Evolutionary conservation across 2,329 filamentous ascomycete species (phyloP), one percentile per base, ranked within the genome.

Genomic region (Microsporum ferrugineum): DNA sequence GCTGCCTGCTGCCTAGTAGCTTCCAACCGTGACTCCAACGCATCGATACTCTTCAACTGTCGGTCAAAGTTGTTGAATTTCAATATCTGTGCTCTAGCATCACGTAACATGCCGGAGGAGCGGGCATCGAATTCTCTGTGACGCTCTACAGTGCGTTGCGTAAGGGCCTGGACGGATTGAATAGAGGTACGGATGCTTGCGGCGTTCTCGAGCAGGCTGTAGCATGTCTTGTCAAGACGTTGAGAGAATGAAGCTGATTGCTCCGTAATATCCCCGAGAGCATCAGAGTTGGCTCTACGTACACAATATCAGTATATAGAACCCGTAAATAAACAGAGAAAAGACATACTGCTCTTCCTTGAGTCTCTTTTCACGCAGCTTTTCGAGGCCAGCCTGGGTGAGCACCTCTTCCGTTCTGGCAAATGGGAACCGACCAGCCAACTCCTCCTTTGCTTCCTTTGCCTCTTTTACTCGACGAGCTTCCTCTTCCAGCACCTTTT

Each of bases 321-420:
- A 23, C n/a, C 14, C 39, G 14, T 41, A 23, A 23, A 7, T 49
- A 41, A 31, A 1, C 51, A 55, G 51, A 36, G 6, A 55, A 38
- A 86, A n/a, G 2, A 84, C 86, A 71, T 84, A 91, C 70, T 85
- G 84, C 67, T 91, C 88, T 62, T 85, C 84, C 70, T 86, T 84
- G 72, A 89, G 90, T 87, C 92, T 94, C 58, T 78, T 78, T 69
- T 88, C 84, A 59, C 64, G 72, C 38, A 71, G 66, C 58, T 66
- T 66, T 47, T 71, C 71, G 56, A 77, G 64, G 60, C 76, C 73
- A 29, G 68, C 69, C 68, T 67, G 67, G 3, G 69, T 73, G 31
- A 67, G 65, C 39, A 72, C 67, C 45, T 72, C 72, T 45, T 66
- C 68, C 56, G 65, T 65, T 53, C 49, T 60, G 23, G 60, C 56